phyloP scores from a whole-genome alignment of 2,329 filamentous ascomycete species.

The Trichoderma semiorbis region DNA sequence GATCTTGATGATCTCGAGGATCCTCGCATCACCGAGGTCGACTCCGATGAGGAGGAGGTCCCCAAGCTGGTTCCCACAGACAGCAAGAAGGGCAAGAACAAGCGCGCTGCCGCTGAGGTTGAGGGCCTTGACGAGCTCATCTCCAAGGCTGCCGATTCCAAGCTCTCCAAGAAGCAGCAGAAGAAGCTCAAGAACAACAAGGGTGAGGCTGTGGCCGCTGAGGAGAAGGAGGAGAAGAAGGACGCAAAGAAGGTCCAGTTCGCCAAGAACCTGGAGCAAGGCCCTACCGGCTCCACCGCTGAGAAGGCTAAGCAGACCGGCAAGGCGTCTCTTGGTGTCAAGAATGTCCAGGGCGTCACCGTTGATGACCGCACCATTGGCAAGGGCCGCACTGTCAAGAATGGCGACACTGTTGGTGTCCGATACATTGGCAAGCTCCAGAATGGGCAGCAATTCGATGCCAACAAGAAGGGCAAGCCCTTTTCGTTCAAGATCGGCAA shows the following conservation, averaged over 20 bases:
- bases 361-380: slow-evolving; percentile 95
- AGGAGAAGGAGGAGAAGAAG: slow-evolving; percentile 60
- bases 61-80: slow-evolving; percentile 54
- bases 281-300: slow-evolving; percentile 73
- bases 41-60: slow-evolving; percentile 73
- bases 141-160: slow-evolving; percentile 70
- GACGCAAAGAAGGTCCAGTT: slow-evolving; percentile 94
- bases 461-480: slow-evolving; percentile 98
- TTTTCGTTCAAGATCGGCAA: slow-evolving; percentile 93
- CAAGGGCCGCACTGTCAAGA: slow-evolving; percentile 79
- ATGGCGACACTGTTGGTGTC: slow-evolving; percentile 86
- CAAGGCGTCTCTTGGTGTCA: slow-evolving; percentile 61
- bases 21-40: slow-evolving; percentile 79
- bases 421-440: slow-evolving; percentile 97
- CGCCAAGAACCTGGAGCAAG: slow-evolving; percentile 97
- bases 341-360: slow-evolving; percentile 82
- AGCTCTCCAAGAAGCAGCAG: slow-evolving; percentile 91
- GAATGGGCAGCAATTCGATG: slow-evolving; percentile 92
- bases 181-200: slow-evolving; percentile 99
- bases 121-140: slow-evolving; percentile 81
- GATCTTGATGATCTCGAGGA: slow-evolving; percentile 75
- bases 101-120: slow-evolving; percentile 77
- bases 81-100: slow-evolving; percentile 78
- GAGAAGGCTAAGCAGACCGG: slow-evolving; percentile 38
- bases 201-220: slow-evolving; percentile 70